Evolutionary conservation across 352 stramenopile species (phyloP).

Genomic region (Vaucheria bursata): DNA sequence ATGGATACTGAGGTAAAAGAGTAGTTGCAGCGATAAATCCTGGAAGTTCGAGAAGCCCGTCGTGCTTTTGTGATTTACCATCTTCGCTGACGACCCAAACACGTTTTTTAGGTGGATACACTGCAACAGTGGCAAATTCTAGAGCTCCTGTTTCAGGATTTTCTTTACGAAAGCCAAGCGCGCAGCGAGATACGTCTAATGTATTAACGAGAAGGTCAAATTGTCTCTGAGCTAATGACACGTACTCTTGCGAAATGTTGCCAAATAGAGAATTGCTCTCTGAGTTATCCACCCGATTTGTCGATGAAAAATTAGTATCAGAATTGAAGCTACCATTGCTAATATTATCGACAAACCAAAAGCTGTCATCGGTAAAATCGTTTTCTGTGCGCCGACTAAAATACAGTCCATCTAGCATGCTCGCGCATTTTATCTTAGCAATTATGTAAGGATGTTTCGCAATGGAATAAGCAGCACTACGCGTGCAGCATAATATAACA

Average conservation of each 20-base stretch:
- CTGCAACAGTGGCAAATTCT: conserved; percentile 31
- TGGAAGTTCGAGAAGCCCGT: conserved; percentile 15
- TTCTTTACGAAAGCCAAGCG: conserved; percentile 28
- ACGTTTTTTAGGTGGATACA: conserved; percentile 16
- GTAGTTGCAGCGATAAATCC: background rate
- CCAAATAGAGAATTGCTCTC: background rate
- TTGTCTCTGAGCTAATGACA: conserved; percentile 24
- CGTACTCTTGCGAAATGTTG: conserved; percentile 26
- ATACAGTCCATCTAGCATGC: too few relatives aligned
- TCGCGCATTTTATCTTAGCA: too few relatives aligned
- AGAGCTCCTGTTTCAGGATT: conserved; percentile 31
- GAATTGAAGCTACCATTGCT: too few relatives aligned
- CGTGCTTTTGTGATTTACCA: background rate
- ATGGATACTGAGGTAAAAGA: conserved; percentile 18
- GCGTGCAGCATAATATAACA: too few relatives aligned
- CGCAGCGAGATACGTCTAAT: conserved; percentile 10
- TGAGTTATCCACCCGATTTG: too few relatives aligned
- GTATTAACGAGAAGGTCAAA: conserved; percentile 37
- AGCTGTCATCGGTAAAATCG: too few relatives aligned
- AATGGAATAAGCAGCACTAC: too few relatives aligned
- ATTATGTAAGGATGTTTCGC: too few relatives aligned
- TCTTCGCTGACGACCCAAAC: conserved; percentile 14
- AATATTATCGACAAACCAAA: too few relatives aligned
- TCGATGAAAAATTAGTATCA: too few relatives aligned
- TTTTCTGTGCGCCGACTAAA: too few relatives aligned